These are phyloP conservation scores for Catunica adiposa DNA, from an alignment of 2,329 filamentous ascomycete species.

Conservation along the genomic window DNA sequence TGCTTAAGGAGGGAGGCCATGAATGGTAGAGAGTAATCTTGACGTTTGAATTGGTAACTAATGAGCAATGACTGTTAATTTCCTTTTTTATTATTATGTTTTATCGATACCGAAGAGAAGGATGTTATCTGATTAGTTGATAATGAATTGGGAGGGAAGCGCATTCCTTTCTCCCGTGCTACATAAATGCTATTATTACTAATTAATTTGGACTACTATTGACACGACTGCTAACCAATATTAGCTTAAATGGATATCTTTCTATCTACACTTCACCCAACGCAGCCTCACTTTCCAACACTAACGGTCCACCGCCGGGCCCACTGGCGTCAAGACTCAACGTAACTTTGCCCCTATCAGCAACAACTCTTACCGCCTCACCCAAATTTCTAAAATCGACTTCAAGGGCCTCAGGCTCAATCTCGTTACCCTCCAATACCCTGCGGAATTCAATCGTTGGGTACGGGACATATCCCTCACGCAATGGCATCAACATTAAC, in stretches of 20 bases:
- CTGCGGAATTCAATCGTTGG: slow-evolving; percentile 60
- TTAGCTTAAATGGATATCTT: no score
- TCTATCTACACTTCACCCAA: slow-evolving; percentile 2
- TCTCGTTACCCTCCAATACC: slow-evolving; percentile 17
- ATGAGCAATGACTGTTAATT: no score
- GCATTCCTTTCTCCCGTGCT: no score
- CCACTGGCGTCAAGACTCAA: slow-evolving; percentile 55
- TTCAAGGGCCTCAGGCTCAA: slow-evolving; percentile 38
- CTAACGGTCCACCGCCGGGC: slow-evolving; percentile 45
- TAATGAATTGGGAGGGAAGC: no score
- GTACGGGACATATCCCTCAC: slow-evolving; percentile 59
- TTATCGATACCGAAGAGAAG: no score
- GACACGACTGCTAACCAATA: no score
- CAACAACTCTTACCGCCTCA: slow-evolving; percentile 58
- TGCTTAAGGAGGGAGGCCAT: background rate
- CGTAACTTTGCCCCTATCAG: slow-evolving; percentile 55
- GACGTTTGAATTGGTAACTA: no score
- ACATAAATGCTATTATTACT: no score
- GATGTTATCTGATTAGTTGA: no score
- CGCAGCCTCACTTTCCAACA: slow-evolving; percentile 42
- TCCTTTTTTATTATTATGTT: no score
- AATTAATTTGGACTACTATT: no score
- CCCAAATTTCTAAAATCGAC: slow-evolving; percentile 65
- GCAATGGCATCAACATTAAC: slow-evolving; percentile 63
- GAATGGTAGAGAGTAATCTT: no score